Base-by-base conservation (phyloP, 164 flowering plant species). In the Pachysandra terminalis region DNA sequence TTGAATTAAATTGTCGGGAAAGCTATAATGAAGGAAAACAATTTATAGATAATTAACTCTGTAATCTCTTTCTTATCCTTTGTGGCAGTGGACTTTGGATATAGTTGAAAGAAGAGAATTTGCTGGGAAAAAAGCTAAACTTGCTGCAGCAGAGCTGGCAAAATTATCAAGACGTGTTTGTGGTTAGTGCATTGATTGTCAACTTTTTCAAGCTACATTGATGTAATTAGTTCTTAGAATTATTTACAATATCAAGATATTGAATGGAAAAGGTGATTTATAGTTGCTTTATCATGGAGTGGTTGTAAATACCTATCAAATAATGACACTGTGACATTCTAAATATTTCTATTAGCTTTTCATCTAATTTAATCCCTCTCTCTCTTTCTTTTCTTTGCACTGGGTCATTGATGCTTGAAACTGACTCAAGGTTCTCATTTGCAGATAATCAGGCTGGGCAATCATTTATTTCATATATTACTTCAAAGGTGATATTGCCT, bases 101-200 rank as follows among this genome's bases (percentile, higher is more conserved):
- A 84, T 82, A 22, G 86, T 90, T 72, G 90, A 84, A 68, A 84
- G 68, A 78, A 84, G 98, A 83, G 97, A 91, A 65, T 76, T 81
- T 75, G 88, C 97, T 64, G 87, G 84, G 26, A 94, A 94, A 74
- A 90, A 86, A 81, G 97, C 98, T 26, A 90, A 86, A 70, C 96
- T 94, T 81, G 95, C 95, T 68, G 86, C 96, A 28, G 98, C 98
- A 48, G 98, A 94, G 83, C 82, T 94, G 27, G 90, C 88, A 73
- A 94, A 91, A 72, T 72, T 94, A 61, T 88, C 98, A 6, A 86
- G 85, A 61, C 92, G 96, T 57, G 91, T 94, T 21, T 83, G 85
- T 78, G 90, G 97, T 91, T 71, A 86, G 96, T 73, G 59, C 0
- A 16, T 65, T 28, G 25, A 25, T 41, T 59, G 16, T 49, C 45